Base-by-base conservation (phyloP, 306 rosid species). In the Vicia faba region DNA sequence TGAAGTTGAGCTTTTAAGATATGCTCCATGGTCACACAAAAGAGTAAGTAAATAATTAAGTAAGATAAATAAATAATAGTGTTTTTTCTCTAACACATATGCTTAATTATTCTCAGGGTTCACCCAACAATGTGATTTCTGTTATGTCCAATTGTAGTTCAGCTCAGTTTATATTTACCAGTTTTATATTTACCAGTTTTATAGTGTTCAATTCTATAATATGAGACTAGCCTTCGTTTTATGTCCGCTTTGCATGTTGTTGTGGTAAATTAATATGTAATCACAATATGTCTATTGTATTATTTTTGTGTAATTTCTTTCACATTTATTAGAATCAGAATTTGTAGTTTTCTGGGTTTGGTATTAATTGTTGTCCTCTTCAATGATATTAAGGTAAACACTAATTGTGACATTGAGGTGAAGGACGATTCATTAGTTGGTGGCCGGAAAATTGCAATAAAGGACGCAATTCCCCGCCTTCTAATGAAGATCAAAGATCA, bases 391-490 rank as follows among this genome's bases (percentile, higher is more conserved):
- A 82, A 83, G 16, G 86, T 83, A 62, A 95, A 93, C 51, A 96
- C 98, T 41, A 85, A 79, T 71, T 89, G 87, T 20, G 86, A 97
- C 29, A 79, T 89, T 65, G 95, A 89, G 81, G 78, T 75, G 78
- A 93, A 86, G 89, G 82, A 88, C 64, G 88, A 82, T 60, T 70
- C 80, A 31, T 82, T 88, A 12, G 62, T 88, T 73, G 98, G 82
- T 33, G 95, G 88, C 64, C 88, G 97, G 55, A 93, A 83, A 82
- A 74, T 89, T 75, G 67, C 70, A 12, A 96, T 86, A 40, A 93
- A 93, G 84, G 87, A 81, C 69, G 98, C 98, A 56, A 82, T 64
- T 80, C 96, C 89, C 53, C 96, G 96, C 89, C 96, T 54, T 25
- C 93, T 18, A 88, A 82, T 56, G 91, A 88, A 67, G 84, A 75